These are phyloP conservation scores for Microsporum ferrugineum DNA, from an alignment of 2,329 filamentous ascomycete genomes.

Conservation along the genomic window DNA sequence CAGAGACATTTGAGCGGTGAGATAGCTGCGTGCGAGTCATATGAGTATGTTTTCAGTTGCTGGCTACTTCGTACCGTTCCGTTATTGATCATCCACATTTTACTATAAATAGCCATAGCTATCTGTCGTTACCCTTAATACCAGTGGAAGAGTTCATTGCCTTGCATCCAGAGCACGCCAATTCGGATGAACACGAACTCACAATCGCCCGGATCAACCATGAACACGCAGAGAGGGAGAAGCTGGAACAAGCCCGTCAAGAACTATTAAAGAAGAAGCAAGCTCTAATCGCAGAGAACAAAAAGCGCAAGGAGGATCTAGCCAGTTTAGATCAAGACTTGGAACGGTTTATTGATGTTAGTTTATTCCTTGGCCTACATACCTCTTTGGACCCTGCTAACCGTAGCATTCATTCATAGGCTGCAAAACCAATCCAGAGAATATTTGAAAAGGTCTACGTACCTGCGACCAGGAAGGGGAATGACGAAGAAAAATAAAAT, in stretches of 20 bases:
- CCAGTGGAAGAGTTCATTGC: conserved; percentile 69
- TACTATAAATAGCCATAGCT: conserved; percentile 57
- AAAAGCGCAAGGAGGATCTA: conserved; percentile 84
- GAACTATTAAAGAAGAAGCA: conserved; percentile 63
- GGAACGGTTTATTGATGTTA: conserved; percentile 83
- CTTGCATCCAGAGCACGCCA: conserved; percentile 61
- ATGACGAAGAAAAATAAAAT: conserved; percentile 3
- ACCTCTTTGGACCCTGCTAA: not conserved
- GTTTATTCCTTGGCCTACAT: conserved; percentile 19
- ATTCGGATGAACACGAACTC: conserved; percentile 62
- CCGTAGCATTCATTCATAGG: conserved; percentile 37
- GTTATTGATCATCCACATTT: not conserved
- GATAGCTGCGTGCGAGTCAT: conserved; percentile 80
- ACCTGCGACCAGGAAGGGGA: conserved; percentile 5
- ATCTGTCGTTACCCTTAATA: conserved; percentile 75
- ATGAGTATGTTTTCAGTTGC: conserved; percentile 53
- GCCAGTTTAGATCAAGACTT: conserved; percentile 83
- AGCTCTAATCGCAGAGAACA: conserved; percentile 63
- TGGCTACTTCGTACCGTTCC: not conserved
- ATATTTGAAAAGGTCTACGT: conserved; percentile 63
- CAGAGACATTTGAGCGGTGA: conserved; percentile 82
- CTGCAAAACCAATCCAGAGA: conserved; percentile 77
- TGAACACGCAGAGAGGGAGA: conserved; percentile 72
- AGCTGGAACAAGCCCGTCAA: conserved; percentile 72
- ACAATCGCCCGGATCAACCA: conserved; percentile 88